Percentiles rank a stretch among this genome's conserved stretches.
Conservation (phyloP, 257 asterid genomes). For the Solanum okadae region DNA sequence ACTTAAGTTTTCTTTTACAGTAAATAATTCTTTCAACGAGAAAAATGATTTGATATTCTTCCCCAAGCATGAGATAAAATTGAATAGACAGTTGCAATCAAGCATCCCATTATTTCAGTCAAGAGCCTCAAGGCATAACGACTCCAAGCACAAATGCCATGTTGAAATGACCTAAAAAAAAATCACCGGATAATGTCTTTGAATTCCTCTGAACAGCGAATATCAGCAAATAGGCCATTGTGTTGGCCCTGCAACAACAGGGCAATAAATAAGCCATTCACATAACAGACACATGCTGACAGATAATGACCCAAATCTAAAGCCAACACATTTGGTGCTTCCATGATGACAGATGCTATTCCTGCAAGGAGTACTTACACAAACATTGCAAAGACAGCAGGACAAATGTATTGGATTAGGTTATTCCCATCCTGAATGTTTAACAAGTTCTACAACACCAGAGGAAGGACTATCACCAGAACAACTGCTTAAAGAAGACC, state of each 20-base stretch:
- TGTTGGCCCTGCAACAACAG: slow-evolving; percentile 7
- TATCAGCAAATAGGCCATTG: slow-evolving; percentile 4
- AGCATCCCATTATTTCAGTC: neutral
- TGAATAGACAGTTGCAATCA: neutral
- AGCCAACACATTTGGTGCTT: neutral
- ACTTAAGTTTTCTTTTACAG: neutral
- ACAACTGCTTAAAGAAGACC: neutral
- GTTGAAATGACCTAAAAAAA: neutral
- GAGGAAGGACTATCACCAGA: neutral
- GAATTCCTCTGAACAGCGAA: slow-evolving; percentile 4
- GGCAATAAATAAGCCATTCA: slow-evolving; percentile 5
- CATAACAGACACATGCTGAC: neutral
- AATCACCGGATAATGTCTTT: neutral
- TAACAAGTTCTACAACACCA: neutral
- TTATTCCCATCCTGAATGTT: neutral
- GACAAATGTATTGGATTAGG: neutral
- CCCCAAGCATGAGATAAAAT: neutral
- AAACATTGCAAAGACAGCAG: neutral
- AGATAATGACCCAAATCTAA: neutral
- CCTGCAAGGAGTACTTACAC: neutral
- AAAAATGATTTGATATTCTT: neutral
- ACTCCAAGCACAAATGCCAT: neutral
- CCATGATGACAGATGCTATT: neutral
- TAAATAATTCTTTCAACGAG: neutral
- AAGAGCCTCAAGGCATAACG: neutral